Conservation (phyloP, 1,284 basidiomycete species). For the Coniophora puteana region DNA sequence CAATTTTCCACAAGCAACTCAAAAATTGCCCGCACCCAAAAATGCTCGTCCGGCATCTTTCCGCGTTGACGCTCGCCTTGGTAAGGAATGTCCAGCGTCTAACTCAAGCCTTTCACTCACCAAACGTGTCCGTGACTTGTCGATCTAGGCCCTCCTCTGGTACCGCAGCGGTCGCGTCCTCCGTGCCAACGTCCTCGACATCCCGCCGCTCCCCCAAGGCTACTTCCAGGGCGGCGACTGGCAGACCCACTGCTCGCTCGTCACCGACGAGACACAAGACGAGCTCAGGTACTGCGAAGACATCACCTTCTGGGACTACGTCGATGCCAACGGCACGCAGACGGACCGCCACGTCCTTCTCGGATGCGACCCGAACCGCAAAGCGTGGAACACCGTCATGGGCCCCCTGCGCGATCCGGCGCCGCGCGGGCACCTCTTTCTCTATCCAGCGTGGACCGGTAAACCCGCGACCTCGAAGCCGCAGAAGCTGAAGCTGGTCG, state of each 20-base stretch:
- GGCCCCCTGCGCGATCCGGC: conserved; percentile 51
- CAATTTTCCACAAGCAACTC: too few relatives aligned
- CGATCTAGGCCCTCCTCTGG: too few relatives aligned
- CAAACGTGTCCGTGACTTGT: too few relatives aligned
- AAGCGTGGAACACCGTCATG: conserved; percentile 65
- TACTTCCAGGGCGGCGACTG: conserved; percentile 48
- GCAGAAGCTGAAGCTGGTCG: conserved; percentile 29
- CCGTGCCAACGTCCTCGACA: conserved; percentile 37
- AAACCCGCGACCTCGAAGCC: conserved; percentile 15
- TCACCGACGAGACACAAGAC: conserved; percentile 31
- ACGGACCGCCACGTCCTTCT: conserved; percentile 43
- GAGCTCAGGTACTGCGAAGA: conserved; percentile 61
- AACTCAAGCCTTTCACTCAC: too few relatives aligned
- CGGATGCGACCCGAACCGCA: conserved; percentile 51
- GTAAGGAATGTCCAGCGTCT: too few relatives aligned
- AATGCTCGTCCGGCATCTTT: too few relatives aligned
- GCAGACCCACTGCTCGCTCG: conserved; percentile 37
- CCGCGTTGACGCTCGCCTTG: too few relatives aligned
- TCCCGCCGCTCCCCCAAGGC: conserved; percentile 39
- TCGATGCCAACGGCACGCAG: conserved; percentile 29
- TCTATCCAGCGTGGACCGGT: too few relatives aligned
- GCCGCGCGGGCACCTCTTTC: conserved; percentile 47
- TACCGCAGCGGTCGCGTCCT: conserved; percentile 41
- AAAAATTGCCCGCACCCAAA: too few relatives aligned
- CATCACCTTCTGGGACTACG: conserved; percentile 54